Evolutionary conservation across 257 asterid genomes (phyloP), one percentile per base, ranked within the genome.

Genomic region (Anisodus tanguticus): DNA sequence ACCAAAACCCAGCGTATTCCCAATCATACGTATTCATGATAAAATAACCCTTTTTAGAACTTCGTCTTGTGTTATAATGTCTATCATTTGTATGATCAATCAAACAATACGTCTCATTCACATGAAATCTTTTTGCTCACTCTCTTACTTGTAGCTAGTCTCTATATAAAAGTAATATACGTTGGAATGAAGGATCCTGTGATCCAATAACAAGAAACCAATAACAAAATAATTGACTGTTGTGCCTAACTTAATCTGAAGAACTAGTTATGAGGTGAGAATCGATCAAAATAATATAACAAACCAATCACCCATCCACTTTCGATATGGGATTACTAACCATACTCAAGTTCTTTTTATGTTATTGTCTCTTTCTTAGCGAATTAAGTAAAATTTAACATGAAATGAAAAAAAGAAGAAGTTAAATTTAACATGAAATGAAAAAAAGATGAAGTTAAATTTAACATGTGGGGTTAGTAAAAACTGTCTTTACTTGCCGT

Each of bases 21-120:
- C 78, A 69, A 69, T 69, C 54, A 69, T 69, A 69, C 35, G 31
- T 41, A 69, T 41, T 41, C 78, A 69, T 69, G 78, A 69, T 54
- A 41, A 69, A 69, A 69, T 0, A 69, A 69, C 35, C 54, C 35
- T 41, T 31, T 69, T 69, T 41, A 69, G 54, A 51, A 10, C 12
- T 8, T 41, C 78, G 11, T 69, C 78, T 39, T 69, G 31, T 8
- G 54, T 37, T 69, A 31, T 31, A 69, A 69, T 41, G 39, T 69
- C 8, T 69, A 54, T 16, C 54, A 69, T 69, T 69, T 69, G 15
- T 41, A 41, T 69, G 54, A 41, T 31, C 78, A 69, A 69, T 69
- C 76, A 68, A 37, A 5, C 51, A 41, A 71, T 71, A 45, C 17
- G 39, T 71, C 58, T 9, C 70, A 63, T 63, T 22, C 26, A 63